These are phyloP conservation scores for Albizia julibrissin DNA, from an alignment of 306 rosid genomes.

Conservation along the genomic window DNA sequence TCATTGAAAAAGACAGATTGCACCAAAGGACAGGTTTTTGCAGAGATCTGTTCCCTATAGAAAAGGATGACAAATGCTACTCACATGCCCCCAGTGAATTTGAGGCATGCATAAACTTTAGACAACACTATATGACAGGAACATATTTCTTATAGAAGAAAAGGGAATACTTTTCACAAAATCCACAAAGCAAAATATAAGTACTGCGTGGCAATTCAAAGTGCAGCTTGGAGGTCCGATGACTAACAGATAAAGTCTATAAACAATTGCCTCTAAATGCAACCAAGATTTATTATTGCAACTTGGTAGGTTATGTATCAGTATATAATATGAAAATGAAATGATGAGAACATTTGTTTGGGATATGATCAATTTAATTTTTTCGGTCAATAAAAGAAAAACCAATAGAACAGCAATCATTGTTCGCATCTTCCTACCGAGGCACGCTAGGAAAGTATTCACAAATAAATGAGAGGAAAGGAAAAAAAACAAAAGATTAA, in stretches of 20 bases:
- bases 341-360: not conserved
- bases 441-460: not conserved
- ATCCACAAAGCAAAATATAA: not conserved
- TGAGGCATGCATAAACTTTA: not conserved
- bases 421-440: not conserved
- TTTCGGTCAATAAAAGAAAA: not conserved
- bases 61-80: not conserved
- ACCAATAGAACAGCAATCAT: not conserved
- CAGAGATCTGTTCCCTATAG: not conserved
- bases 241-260: not conserved
- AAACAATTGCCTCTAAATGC: slow-evolving; percentile 1
- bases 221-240: not conserved
- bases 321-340: not conserved
- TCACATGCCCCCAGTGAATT: not conserved
- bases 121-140: too few species aligned
- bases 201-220: not conserved
- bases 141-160: not conserved
- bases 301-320: not conserved
- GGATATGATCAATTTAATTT: not conserved
- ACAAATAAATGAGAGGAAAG: not conserved
- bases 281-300: not conserved
- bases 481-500: not conserved
- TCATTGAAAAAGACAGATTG: not conserved
- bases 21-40: not conserved
- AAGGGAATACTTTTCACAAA: not conserved